phyloP scores from a whole-genome alignment of 2,329 filamentous ascomycete genomes.

The Sclerotinia minor region DNA sequence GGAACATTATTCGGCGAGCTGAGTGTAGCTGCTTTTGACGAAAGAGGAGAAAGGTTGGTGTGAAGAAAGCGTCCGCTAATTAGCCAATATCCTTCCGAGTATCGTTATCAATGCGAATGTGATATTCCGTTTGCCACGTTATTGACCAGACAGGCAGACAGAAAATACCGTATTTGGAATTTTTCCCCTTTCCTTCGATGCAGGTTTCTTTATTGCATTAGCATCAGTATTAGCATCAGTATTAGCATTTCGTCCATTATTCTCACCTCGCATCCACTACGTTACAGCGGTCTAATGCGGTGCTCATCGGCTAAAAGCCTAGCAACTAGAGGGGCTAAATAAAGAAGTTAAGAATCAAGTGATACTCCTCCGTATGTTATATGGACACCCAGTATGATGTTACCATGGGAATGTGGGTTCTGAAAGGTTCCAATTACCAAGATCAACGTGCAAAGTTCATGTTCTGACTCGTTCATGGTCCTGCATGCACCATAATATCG shows the following conservation, averaged over 20 bases:
- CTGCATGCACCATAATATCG: slow-evolving; percentile 1
- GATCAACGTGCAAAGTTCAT: slow-evolving; percentile 20
- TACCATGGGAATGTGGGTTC: background rate
- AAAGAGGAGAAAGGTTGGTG: slow-evolving; percentile 2
- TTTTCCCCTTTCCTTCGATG: background rate
- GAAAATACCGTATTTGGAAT: background rate
- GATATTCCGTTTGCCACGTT: slow-evolving; percentile 3
- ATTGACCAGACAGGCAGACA: background rate
- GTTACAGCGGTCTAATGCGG: slow-evolving; percentile 9
- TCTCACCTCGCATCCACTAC: background rate
- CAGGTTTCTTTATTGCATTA: background rate
- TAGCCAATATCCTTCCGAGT: slow-evolving; percentile 5
- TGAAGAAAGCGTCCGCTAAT: background rate
- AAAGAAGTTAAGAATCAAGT: background rate
- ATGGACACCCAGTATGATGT: background rate
- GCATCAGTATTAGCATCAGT: background rate
- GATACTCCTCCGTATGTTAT: background rate
- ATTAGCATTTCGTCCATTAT: background rate
- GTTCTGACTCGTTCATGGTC: slow-evolving; percentile 21
- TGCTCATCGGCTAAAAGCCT: slow-evolving; percentile 14
- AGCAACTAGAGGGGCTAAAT: slow-evolving; percentile 16
- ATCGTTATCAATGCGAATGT: slow-evolving; percentile 6
- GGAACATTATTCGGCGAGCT: slow-evolving; percentile 8
- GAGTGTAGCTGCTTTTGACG: background rate
- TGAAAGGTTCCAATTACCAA: slow-evolving; percentile 9